Base-by-base conservation (phyloP, 345 rosid genomes). In the Abelmoschus esculentus region DNA sequence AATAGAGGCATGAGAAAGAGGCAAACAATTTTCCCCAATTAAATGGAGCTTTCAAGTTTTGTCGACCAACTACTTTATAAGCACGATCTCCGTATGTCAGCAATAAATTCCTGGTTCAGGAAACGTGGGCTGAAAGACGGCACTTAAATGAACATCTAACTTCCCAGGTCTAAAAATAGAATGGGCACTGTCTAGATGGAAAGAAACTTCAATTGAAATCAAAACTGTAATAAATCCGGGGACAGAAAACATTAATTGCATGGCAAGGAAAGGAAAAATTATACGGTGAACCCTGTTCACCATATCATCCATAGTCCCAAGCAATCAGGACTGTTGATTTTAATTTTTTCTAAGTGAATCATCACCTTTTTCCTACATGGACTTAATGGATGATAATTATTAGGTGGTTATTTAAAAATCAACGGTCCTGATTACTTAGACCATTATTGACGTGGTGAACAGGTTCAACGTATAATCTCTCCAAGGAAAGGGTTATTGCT, bases 401-500 rank as follows among this genome's bases (percentile, higher is more conserved):
- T n/a, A n/a, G n/a, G n/a, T n/a, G n/a, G n/a, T n/a, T n/a, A n/a
- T n/a, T n/a, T n/a, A n/a, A n/a, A n/a, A n/a, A n/a, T n/a, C n/a
- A n/a, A n/a, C n/a, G n/a, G n/a, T n/a, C n/a, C n/a, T n/a, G n/a
- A n/a, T n/a, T n/a, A n/a, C n/a, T n/a, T n/a, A n/a, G n/a, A n/a
- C n/a, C n/a, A n/a, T n/a, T n/a, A n/a, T n/a, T n/a, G n/a, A n/a
- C n/a, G n/a, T n/a, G n/a, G n/a, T n/a, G n/a, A n/a, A n/a, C n/a
- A n/a, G n/a, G n/a, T n/a, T n/a, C n/a, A n/a, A n/a, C n/a, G n/a
- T n/a, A n/a, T n/a, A n/a, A n/a, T n/a, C n/a, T n/a, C n/a, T n/a
- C n/a, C 26, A 22, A 22, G 26, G 26, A 29, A 66, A 44, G 54
- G 61, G 18, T 19, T 15, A 6, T 54, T 29, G 75, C 93, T 86